These are phyloP conservation scores for Persicaria tinctoria DNA, from an alignment of 148 eudicot species.

Conservation along the genomic window DNA sequence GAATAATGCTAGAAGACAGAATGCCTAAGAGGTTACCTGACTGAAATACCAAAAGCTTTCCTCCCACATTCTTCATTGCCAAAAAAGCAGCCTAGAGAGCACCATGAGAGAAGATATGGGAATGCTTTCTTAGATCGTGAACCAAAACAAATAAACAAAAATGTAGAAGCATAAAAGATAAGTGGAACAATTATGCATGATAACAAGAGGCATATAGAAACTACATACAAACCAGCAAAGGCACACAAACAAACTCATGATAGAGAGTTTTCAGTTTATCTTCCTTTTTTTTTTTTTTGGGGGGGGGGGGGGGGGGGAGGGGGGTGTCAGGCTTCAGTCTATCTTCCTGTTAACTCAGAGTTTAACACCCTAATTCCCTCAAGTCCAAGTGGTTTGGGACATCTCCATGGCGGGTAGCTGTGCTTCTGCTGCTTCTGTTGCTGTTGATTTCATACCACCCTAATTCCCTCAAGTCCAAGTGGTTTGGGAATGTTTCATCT, in stretches of 20 bases:
- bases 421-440: conserved; percentile 13
- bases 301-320: no score
- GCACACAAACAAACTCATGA: not conserved
- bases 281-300: not conserved
- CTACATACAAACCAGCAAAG: not conserved
- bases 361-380: no score
- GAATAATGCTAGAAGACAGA: not conserved
- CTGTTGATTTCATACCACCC: conserved; percentile 20
- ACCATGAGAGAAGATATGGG: no score
- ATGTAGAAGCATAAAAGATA: not conserved
- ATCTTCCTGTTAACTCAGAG: not conserved
- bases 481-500: conserved; percentile 9
- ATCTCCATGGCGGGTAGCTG: conserved; percentile 13
- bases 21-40: conserved; percentile 46
- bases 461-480: conserved; percentile 14
- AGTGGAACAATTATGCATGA: not conserved
- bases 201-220: not conserved
- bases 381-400: not conserved
- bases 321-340: not conserved
- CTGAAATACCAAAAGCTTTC: conserved; percentile 91
- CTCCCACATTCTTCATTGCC: conserved; percentile 94
- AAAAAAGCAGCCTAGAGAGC: conserved; percentile 74
- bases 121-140: not conserved
- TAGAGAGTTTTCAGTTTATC: not conserved
- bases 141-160: not conserved